A percentile compares a stretch with the other conserved stretches of the same genome.
Conservation (phyloP, 495 filamentous ascomycete species). For the Hypomontagnella monticulosa region DNA sequence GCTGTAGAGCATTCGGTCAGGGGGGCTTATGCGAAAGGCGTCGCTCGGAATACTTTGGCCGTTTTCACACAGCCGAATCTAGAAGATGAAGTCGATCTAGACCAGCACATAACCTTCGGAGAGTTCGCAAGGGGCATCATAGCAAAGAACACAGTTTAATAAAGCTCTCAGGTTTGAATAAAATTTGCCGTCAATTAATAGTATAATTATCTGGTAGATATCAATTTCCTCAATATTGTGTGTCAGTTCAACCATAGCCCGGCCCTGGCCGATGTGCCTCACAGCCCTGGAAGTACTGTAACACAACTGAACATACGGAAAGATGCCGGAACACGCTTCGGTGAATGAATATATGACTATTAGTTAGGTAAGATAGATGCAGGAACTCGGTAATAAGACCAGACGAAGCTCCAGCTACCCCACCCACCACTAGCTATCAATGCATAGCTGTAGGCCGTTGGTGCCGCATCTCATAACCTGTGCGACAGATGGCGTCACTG, state of each 20-base stretch:
- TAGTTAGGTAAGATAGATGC: no score
- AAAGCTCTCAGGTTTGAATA: neutral
- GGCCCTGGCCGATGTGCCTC: no score
- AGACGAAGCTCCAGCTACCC: constrained; percentile 3
- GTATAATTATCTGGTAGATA: no score
- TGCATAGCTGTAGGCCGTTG: neutral
- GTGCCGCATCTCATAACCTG: constrained; percentile 15
- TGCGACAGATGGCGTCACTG: constrained; percentile 26
- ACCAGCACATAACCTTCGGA: constrained; percentile 79
- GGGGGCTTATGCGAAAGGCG: constrained; percentile 63
- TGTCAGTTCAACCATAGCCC: no score
- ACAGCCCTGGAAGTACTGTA: no score
- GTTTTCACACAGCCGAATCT: constrained; percentile 98
- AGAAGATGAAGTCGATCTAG: constrained; percentile 80
- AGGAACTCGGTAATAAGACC: no score
- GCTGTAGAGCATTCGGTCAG: constrained; percentile 97
- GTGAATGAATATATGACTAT: no score
- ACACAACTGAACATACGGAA: no score
- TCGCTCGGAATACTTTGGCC: constrained; percentile 92
- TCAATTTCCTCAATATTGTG: no score
- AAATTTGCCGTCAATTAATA: no score
- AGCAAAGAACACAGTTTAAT: constrained; percentile 73
- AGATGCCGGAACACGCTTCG: no score
- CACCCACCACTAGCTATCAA: neutral
- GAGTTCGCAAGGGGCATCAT: constrained; percentile 88